Conservation (phyloP, 495 filamentous ascomycete genomes). For the Neurospora sp. region DNA sequence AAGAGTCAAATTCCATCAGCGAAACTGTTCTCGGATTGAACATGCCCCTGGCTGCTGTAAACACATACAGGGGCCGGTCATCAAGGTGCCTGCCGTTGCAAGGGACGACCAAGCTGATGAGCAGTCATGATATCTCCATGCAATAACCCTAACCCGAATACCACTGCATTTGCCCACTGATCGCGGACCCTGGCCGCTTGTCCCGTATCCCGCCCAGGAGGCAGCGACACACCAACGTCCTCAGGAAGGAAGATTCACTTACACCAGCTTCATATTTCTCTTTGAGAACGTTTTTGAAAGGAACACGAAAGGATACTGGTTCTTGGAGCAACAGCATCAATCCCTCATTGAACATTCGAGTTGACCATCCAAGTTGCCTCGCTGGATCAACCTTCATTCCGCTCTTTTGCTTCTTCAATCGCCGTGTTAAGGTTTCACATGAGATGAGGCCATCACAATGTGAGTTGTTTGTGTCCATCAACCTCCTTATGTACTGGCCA, state of each 20-base stretch:
- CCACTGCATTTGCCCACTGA: not conserved
- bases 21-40: too few species aligned
- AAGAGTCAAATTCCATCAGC: not conserved
- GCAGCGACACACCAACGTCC: not conserved
- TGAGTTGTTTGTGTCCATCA: slow-evolving; percentile 3
- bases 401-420: not conserved
- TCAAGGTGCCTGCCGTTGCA: not conserved
- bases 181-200: not conserved
- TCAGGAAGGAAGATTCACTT: not conserved
- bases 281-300: not conserved
- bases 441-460: slow-evolving; percentile 14
- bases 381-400: not conserved
- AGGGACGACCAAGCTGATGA: not conserved
- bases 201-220: not conserved
- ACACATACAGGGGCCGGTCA: not conserved
- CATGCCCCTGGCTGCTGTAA: not conserved
- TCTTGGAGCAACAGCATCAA: not conserved
- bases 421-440: not conserved
- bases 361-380: not conserved
- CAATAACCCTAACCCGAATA: not conserved
- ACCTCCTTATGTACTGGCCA: not conserved
- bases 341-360: not conserved
- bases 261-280: not conserved
- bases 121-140: not conserved
- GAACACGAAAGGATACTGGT: not conserved